Percentiles rank a stretch among this genome's conserved stretches.
phyloP scores from a whole-genome alignment of 177 flowering plant species.

The Vitis hybrid region DNA sequence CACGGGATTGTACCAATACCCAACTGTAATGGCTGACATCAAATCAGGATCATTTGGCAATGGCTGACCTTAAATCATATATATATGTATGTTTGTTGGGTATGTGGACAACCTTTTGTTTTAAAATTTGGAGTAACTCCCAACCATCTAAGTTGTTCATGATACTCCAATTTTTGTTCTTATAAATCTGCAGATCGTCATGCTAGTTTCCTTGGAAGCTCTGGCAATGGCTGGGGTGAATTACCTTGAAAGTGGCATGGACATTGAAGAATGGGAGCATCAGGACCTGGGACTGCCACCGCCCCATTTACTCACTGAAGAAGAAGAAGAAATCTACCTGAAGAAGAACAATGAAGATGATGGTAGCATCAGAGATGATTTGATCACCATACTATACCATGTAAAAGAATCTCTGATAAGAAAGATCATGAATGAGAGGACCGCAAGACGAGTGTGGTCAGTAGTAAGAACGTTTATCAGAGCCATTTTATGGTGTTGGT shows the following conservation, averaged over 20 bases:
- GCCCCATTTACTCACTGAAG: slow-evolving; percentile 24
- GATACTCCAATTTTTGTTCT: too few species aligned
- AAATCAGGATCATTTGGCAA: too few species aligned
- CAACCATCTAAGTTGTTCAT: too few species aligned
- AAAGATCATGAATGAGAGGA: neutral
- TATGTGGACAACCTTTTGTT: too few species aligned
- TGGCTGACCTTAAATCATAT: too few species aligned
- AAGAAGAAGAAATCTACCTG: slow-evolving; percentile 3
- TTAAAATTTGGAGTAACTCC: too few species aligned
- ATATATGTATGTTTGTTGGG: too few species aligned
- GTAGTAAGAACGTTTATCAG: neutral
- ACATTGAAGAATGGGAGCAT: slow-evolving; percentile 27
- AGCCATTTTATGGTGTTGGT: neutral
- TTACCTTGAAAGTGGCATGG: slow-evolving; percentile 9
- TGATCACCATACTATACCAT: neutral
- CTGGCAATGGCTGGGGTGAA: slow-evolving; percentile 46
- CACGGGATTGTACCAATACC: too few species aligned
- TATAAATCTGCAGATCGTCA: neutral
- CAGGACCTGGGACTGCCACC: slow-evolving; percentile 17
- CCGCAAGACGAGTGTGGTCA: neutral
- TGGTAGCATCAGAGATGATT: neutral
- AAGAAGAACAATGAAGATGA: too few species aligned
- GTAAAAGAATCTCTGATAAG: neutral
- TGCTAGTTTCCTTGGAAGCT: slow-evolving; percentile 40
- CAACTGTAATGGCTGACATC: too few species aligned